Conservation (phyloP, 2,329 filamentous ascomycete species). For the Fusarium pseudonygamai region DNA sequence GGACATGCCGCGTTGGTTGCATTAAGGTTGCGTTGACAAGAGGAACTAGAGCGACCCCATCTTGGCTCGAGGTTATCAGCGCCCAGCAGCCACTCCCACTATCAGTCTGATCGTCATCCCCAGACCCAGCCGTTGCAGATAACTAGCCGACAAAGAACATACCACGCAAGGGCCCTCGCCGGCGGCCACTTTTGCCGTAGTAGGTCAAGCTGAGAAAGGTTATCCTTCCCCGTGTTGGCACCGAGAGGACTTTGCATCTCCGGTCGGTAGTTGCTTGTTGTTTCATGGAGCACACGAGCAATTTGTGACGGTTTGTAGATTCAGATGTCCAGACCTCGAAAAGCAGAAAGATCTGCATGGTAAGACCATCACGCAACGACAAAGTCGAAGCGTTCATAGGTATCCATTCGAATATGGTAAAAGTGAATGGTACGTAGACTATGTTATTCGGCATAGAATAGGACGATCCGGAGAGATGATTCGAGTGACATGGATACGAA, state of each 20-base stretch:
- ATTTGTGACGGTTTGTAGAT: background rate
- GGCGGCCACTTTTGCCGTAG: conserved; percentile 30
- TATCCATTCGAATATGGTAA: background rate
- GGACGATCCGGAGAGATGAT: conserved; percentile 22
- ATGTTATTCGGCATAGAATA: conserved; percentile 14
- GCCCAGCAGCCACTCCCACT: conserved; percentile 23
- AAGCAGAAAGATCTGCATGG: background rate
- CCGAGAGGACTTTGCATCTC: conserved; percentile 22
- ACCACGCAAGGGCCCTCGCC: conserved; percentile 30
- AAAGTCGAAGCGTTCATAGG: background rate
- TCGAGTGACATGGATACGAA: conserved; percentile 19
- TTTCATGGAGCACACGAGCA: conserved; percentile 2
- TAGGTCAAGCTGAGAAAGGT: conserved; percentile 19
- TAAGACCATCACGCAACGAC: background rate
- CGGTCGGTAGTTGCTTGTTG: conserved; percentile 7
- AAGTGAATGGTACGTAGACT: background rate
- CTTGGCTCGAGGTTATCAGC: conserved; percentile 17
- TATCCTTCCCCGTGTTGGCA: conserved; percentile 3
- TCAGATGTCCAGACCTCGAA: background rate
- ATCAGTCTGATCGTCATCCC: conserved; percentile 36
- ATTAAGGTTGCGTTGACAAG: background rate
- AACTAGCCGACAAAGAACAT: conserved; percentile 29
- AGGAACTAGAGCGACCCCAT: conserved; percentile 6
- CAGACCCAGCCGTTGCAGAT: conserved; percentile 36
- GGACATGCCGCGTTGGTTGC: background rate